These are phyloP conservation scores for Selaginella moellendorffii DNA, from an alignment of 75 land plant genomes.

Conservation along the genomic window DNA sequence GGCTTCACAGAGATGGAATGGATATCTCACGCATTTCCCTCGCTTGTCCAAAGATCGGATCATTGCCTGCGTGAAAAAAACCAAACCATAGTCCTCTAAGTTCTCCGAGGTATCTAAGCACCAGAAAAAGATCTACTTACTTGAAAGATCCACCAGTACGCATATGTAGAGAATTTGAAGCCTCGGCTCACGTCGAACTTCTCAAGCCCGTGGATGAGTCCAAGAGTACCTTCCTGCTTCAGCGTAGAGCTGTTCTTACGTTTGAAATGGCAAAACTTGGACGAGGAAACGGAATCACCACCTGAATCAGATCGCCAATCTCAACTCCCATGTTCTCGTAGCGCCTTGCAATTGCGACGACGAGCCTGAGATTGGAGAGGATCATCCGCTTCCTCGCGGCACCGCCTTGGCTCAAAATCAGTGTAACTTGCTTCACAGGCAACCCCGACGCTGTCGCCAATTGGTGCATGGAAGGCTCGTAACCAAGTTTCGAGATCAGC, in stretches of 20 bases:
- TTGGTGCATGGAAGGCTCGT: constrained; percentile 62
- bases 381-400: constrained; percentile 65
- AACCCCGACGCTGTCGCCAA: constrained; percentile 56
- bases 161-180: constrained; percentile 60
- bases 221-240: constrained; percentile 51
- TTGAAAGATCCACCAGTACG: constrained; percentile 69
- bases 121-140: not conserved
- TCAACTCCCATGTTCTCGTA: constrained; percentile 68
- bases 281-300: constrained; percentile 10
- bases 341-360: constrained; percentile 74
- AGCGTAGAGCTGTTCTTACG: not conserved
- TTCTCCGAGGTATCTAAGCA: no score
- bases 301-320: constrained; percentile 85
- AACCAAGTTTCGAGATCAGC: constrained; percentile 53
- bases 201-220: constrained; percentile 50
- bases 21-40: not conserved
- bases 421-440: constrained; percentile 33
- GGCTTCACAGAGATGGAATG: not conserved
- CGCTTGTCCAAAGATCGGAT: not conserved
- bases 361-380: constrained; percentile 77
- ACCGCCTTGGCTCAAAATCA: constrained; percentile 39
- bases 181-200: constrained; percentile 49
- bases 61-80: constrained; percentile 1
- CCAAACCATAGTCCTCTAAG: not conserved
- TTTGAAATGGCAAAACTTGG: not conserved